Percentiles rank a stretch among this genome's conserved stretches.
phyloP scores from a whole-genome alignment of 108 stramenopile genomes.

The Heterococcus sp. region DNA sequence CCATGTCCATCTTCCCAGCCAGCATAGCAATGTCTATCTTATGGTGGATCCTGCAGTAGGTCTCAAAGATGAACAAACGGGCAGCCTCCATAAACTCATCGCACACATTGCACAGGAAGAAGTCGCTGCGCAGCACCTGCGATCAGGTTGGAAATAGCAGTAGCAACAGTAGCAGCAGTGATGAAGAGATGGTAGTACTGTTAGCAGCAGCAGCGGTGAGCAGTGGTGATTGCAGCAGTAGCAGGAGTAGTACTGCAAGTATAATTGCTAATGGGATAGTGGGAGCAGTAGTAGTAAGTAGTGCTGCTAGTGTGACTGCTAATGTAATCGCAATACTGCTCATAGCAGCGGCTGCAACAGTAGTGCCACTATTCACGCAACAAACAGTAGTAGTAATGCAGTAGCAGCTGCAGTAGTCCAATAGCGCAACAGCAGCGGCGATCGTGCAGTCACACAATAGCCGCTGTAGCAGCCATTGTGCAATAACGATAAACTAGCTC shows the following conservation, averaged over 20 bases:
- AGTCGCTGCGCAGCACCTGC: conserved; percentile 81
- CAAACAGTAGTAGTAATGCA: neutral
- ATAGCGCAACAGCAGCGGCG: neutral
- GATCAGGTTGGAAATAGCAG: neutral
- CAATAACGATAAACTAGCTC: neutral
- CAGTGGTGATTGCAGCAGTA: neutral
- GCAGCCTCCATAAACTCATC: conserved; percentile 95
- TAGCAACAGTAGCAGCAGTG: neutral
- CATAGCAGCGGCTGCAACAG: neutral
- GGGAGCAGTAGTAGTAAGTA: no score
- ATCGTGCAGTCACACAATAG: neutral
- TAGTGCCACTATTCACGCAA: no score
- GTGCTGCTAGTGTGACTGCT: no score
- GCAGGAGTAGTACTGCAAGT: neutral
- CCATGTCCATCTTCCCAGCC: conserved; percentile 77
- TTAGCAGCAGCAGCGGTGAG: neutral
- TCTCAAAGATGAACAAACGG: conserved; percentile 96
- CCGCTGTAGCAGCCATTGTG: neutral
- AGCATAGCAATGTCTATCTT: conserved; percentile 91
- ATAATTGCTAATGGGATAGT: no score
- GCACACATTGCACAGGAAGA: conserved; percentile 85
- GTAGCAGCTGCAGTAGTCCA: neutral
- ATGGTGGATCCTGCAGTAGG: conserved; percentile 97
- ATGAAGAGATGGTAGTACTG: neutral
- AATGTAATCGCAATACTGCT: neutral